A percentile compares a stretch with the other conserved stretches of the same genome.
Conservation (phyloP, 1,284 basidiomycete genomes). For the Volvariella surrecta region DNA sequence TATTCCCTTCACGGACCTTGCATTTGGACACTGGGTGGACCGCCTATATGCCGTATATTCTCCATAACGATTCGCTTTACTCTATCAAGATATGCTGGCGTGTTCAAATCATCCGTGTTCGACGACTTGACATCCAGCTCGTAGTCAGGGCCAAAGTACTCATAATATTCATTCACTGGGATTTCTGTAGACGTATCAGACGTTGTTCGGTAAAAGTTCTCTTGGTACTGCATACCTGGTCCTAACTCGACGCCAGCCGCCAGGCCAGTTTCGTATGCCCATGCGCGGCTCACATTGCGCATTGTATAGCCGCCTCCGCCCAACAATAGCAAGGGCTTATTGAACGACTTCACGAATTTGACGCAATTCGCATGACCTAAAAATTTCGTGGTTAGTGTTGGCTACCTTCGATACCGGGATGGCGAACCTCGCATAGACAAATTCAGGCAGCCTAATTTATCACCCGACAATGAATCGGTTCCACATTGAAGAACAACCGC, state of each 20-base stretch:
- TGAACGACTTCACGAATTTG: constrained; percentile 94
- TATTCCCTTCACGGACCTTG: constrained; percentile 41
- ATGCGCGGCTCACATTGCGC: constrained; percentile 93
- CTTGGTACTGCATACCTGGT: constrained; percentile 42
- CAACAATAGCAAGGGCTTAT: constrained; percentile 85
- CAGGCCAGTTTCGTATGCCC: constrained; percentile 97
- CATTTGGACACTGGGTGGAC: constrained; percentile 89
- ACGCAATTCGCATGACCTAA: constrained; percentile 95
- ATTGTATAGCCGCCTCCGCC: constrained; percentile 99
- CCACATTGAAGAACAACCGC: constrained; percentile 98
- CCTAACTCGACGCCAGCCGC: constrained; percentile 94
- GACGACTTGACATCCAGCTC: constrained; percentile 94
- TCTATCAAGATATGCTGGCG: constrained; percentile 87
- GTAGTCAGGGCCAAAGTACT: constrained; percentile 98
- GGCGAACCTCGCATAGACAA: constrained; percentile 87
- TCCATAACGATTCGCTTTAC: constrained; percentile 91
- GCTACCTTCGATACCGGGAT: background rate
- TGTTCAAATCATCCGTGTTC: constrained; percentile 96
- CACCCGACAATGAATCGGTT: constrained; percentile 96
- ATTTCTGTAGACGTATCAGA: constrained; percentile 53
- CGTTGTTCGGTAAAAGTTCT: background rate
- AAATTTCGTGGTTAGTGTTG: constrained; percentile 2
- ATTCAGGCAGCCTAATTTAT: constrained; percentile 95
- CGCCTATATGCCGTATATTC: constrained; percentile 75
- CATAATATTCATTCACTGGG: constrained; percentile 96